phyloP scores from a whole-genome alignment of 345 rosid genomes.

The Hibiscus trionum region DNA sequence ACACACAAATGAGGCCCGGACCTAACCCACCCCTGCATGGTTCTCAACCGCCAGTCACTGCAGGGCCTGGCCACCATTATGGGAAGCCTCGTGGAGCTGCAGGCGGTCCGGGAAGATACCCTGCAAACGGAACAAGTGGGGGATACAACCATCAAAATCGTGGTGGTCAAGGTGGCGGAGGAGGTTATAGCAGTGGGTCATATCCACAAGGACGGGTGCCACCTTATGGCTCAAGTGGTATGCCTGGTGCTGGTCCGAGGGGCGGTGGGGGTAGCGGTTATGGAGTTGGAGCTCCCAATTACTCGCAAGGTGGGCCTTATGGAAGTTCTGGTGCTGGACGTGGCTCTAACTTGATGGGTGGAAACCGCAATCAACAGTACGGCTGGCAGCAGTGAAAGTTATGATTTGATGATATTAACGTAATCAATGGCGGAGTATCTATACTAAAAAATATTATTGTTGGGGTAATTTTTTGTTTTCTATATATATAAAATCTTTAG shows the following conservation, averaged over 20 bases:
- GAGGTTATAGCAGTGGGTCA: slow-evolving; percentile 61
- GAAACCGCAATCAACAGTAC: slow-evolving; percentile 72
- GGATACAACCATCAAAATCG: slow-evolving; percentile 34
- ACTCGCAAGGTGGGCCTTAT: slow-evolving; percentile 63
- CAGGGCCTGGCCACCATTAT: slow-evolving; percentile 66
- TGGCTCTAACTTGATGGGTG: slow-evolving; percentile 78
- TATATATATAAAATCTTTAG: too few relatives aligned
- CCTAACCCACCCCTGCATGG: slow-evolving; percentile 42
- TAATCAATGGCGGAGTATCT: not conserved
- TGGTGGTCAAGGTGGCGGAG: slow-evolving; percentile 28
- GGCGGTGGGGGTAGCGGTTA: slow-evolving; percentile 61
- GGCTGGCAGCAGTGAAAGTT: slow-evolving; percentile 17
- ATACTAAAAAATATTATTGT: too few relatives aligned
- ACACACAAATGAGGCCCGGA: slow-evolving; percentile 40
- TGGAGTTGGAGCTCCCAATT: slow-evolving; percentile 63
- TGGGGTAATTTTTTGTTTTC: too few relatives aligned
- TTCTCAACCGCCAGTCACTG: slow-evolving; percentile 61
- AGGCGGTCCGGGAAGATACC: slow-evolving; percentile 63
- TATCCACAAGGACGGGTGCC: slow-evolving; percentile 70
- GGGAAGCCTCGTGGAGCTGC: slow-evolving; percentile 70
- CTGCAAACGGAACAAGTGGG: slow-evolving; percentile 52
- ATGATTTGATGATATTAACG: not conserved
- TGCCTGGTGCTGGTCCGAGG: slow-evolving; percentile 51
- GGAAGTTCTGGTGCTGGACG: slow-evolving; percentile 70
- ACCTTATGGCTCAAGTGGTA: slow-evolving; percentile 55